phyloP scores from a whole-genome alignment of 148 eudicot species.

The Euryodendron excelsum region DNA sequence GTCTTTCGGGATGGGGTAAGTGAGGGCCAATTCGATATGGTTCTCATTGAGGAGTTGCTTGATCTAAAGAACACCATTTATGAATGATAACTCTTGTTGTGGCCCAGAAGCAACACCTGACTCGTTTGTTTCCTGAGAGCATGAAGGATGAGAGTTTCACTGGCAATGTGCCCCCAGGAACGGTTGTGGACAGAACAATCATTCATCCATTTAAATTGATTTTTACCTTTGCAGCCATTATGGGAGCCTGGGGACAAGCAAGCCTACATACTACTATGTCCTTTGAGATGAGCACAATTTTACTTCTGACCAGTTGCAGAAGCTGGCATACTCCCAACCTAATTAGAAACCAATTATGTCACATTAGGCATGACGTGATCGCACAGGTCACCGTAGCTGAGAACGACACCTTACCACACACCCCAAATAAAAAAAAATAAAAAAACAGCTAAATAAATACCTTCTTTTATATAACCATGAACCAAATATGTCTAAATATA shows the following conservation, averaged over 20 bases:
- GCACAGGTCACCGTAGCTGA: no score
- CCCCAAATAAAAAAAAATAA: no score
- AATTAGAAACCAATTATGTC: no score
- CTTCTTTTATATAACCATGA: no score
- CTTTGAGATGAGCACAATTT: constrained; percentile 42
- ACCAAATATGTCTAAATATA: no score
- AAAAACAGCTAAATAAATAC: no score
- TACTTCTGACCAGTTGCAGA: constrained; percentile 40
- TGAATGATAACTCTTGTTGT: constrained; percentile 34
- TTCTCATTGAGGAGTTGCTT: constrained; percentile 32
- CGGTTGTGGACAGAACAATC: constrained; percentile 44
- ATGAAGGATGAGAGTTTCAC: constrained; percentile 12
- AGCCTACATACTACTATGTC: constrained; percentile 43
- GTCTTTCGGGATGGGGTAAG: constrained; percentile 49
- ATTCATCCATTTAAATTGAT: constrained; percentile 43
- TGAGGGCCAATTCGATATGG: constrained; percentile 44
- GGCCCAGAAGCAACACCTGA: constrained; percentile 37
- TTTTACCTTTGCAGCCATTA: constrained; percentile 51
- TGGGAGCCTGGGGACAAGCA: constrained; percentile 52
- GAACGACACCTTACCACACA: no score
- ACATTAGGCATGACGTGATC: no score
- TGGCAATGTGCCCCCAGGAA: constrained; percentile 43
- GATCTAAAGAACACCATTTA: constrained; percentile 26
- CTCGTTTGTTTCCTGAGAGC: constrained; percentile 29
- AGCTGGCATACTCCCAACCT: no score